Evolutionary conservation across 2,329 filamentous ascomycete species (phyloP).

Genomic region (Monilinia fructigena): DNA sequence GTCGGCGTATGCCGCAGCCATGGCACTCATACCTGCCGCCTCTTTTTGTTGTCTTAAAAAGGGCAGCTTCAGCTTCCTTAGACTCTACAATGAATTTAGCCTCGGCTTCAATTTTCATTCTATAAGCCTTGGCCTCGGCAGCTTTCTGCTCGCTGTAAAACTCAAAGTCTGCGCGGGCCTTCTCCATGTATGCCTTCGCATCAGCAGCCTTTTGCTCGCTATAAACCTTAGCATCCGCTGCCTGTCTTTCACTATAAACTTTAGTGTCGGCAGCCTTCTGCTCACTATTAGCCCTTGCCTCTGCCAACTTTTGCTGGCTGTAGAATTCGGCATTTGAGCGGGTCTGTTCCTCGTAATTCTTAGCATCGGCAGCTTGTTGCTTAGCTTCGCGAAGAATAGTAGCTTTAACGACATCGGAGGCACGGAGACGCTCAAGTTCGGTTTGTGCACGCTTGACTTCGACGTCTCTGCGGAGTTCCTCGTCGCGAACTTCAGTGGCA

Average conservation of each 20-base stretch:
- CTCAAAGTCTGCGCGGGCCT: slow-evolving; percentile 17
- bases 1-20: slow-evolving; percentile 76
- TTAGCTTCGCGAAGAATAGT: slow-evolving; percentile 65
- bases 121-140: slow-evolving; percentile 52
- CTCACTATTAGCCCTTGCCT: slow-evolving; percentile 9
- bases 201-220: slow-evolving; percentile 54
- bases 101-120: slow-evolving; percentile 46
- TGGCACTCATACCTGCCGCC: slow-evolving; percentile 72
- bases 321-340: slow-evolving; percentile 50
- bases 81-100: slow-evolving; percentile 42
- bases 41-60: slow-evolving; percentile 65
- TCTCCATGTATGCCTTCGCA: slow-evolving; percentile 46
- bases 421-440: slow-evolving; percentile 76
- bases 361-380: slow-evolving; percentile 66
- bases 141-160: slow-evolving; percentile 49
- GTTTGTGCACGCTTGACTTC: slow-evolving; percentile 75
- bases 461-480: slow-evolving; percentile 76
- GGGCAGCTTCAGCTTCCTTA: slow-evolving; percentile 57
- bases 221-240: slow-evolving; percentile 48
- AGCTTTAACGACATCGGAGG: slow-evolving; percentile 75
- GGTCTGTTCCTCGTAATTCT: slow-evolving; percentile 63
- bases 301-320: slow-evolving; percentile 32
- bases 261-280: slow-evolving; percentile 62
- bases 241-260: slow-evolving; percentile 54
- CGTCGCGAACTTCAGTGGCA: slow-evolving; percentile 71